Evolutionary conservation across 164 flowering plant genomes (phyloP), one percentile per base, ranked within the genome.

Genomic region (Cinnamomum chago): DNA sequence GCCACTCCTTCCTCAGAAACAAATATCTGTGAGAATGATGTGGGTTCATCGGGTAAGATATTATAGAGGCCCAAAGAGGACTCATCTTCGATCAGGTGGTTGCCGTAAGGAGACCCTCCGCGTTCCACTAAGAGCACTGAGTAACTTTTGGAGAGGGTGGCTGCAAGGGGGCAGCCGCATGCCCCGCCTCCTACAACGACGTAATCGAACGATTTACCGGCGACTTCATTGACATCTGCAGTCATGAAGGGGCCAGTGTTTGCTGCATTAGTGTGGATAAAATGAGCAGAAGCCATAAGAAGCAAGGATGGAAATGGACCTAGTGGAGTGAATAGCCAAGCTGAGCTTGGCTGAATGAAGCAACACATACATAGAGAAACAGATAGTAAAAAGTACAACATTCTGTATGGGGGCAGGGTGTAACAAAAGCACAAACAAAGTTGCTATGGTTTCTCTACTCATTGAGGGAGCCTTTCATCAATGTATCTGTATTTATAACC

Each of bases 141-240:
- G 79, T 81, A 82, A 15, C 72, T 86, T 71, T 79, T 76, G 0
- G 85, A 82, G 28, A 86, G 79, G 23, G 84, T 86, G 4, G 88
- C 85, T 1, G 85, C 88, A 22, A 86, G 72, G 18, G 88, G 81
- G 70, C 88, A 86, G 50, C 86, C 88, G 7, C 81, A 58, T n/a
- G 88, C 76, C 17, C 88, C 88, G 58, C 88, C 88, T 20, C 88
- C 88, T 3, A 85, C 82, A 3, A 85, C 75, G 5, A 86, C 84
- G 81, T 84, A 83, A 60, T 84, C 87, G 51, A 81, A 85, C 4
- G 84, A 83, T 71, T 71, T 82, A 58, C 85, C 82, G 3, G 79
- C 50, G 7, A 83, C 73, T 74, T 79, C 81, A 27, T 73, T 65
- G 1, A 74, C 67, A 66, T 82, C 81, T 27, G 81, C 70, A 23